Base-by-base conservation (phyloP, 2,329 filamentous ascomycete genomes). In the Amylocarpus encephaloides region DNA sequence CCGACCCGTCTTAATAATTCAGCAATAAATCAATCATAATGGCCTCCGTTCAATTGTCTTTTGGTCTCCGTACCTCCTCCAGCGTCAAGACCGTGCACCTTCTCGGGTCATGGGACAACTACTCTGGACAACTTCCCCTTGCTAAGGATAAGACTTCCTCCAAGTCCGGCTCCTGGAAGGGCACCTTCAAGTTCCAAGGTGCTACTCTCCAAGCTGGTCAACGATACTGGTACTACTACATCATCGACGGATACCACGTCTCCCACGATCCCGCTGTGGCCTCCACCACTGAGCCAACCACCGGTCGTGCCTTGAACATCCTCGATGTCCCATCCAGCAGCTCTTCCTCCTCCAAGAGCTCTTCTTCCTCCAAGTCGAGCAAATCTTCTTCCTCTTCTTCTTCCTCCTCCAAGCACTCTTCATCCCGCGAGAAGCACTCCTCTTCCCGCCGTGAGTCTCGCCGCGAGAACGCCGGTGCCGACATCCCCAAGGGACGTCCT, bases 151-250 rank as follows among this genome's bases (percentile, higher is more conserved):
- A 81, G 75, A 73, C 77, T 66, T 80, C 85, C 43, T 84, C 85
- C 73, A 95, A 95, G 78, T 82, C 86, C 50, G 90, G 90, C 67
- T 86, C 86, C 62, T 97, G 92, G 90, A 88, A 91, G 70, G 93
- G 92, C 67, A 94, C 89, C 66, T 96, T 98, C 78, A 86, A 89
- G 74, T 96, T 98, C 76, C 87, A 93, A 73, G 86, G 85, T 68
- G 74, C 82, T 56, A 92, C 88, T 53, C 80, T 97, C 64, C 84
- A 92, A 76, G 78, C 88, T 64, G 90, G 92, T 69, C 83, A 88
- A 69, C 85, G 92, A 68, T 97, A 97, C 83, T 98, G 93, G 93
- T 98, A 97, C 84, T 98, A 98, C 83, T 98, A 96, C 80, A 96
- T 97, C 83, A 93, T 97, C 71, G 93, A 98, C 71, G 93, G 93